Percentiles rank a stretch among this genome's conserved stretches.
phyloP scores from a whole-genome alignment of 495 filamentous ascomycete species.

The Cudoniella acicularis region DNA sequence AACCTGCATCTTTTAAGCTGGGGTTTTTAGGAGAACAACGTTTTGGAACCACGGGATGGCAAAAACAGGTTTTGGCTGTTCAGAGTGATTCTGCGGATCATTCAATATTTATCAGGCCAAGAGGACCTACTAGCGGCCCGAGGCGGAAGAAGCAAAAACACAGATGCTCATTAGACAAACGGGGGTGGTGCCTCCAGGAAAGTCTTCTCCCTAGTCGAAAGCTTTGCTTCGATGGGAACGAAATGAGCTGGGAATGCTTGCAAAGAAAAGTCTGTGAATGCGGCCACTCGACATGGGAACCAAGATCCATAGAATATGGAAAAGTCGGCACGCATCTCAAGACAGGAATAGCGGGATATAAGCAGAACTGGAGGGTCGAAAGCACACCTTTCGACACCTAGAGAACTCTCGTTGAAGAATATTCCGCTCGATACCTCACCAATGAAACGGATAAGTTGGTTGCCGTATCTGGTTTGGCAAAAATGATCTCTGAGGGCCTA shows the following conservation, averaged over 20 bases:
- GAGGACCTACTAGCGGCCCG: neutral
- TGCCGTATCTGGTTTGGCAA: conserved; percentile 1
- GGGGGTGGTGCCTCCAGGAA: conserved; percentile 23
- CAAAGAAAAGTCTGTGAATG: conserved; percentile 11
- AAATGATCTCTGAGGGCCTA: neutral
- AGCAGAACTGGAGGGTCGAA: neutral
- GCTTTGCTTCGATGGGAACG: conserved; percentile 11
- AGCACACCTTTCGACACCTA: neutral
- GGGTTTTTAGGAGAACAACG: neutral
- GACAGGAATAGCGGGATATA: neutral
- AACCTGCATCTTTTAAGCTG: neutral
- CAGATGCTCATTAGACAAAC: conserved; percentile 8
- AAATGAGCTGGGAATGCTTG: conserved; percentile 17
- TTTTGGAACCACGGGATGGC: neutral
- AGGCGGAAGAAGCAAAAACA: no score
- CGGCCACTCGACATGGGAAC: conserved; percentile 25
- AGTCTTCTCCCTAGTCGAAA: conserved; percentile 12
- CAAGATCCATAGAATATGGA: neutral
- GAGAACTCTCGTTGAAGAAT: neutral
- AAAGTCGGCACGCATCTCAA: neutral
- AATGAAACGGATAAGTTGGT: neutral
- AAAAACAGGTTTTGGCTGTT: neutral
- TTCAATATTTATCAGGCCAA: neutral
- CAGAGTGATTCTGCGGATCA: neutral
- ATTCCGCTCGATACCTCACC: neutral